Evolutionary conservation across 2,329 filamentous ascomycete species (phyloP).

Genomic region (Chalara sp.): DNA sequence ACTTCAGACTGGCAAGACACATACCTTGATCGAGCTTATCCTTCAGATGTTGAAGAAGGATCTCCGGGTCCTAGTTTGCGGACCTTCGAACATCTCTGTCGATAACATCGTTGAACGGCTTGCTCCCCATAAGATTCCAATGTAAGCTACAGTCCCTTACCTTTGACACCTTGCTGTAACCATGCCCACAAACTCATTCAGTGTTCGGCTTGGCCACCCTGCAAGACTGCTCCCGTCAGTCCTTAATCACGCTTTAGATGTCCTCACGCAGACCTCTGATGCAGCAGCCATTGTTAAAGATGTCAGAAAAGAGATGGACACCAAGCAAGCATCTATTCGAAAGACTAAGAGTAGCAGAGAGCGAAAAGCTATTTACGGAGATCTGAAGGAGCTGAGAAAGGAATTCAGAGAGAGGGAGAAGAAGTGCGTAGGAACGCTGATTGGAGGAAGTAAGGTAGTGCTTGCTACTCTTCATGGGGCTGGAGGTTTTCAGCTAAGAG

Average conservation of each 20-base stretch:
- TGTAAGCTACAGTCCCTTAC: constrained; percentile 29
- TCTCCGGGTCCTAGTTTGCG: constrained; percentile 81
- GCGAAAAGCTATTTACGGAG: constrained; percentile 72
- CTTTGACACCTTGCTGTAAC: too few species aligned
- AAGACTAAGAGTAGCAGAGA: constrained; percentile 81
- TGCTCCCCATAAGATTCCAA: constrained; percentile 74
- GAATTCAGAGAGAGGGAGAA: constrained; percentile 84
- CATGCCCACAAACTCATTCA: not conserved
- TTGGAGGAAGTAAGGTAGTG: constrained; percentile 76
- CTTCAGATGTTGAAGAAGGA: constrained; percentile 75
- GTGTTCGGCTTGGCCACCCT: constrained; percentile 81
- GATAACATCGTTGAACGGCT: constrained; percentile 97
- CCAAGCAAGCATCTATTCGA: constrained; percentile 79
- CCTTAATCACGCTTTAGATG: constrained; percentile 81
- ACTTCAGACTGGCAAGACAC: constrained; percentile 79
- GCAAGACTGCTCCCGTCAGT: constrained; percentile 85
- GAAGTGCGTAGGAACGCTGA: constrained; percentile 69
- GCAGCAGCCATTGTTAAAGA: constrained; percentile 85
- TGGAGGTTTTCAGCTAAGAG: constrained; percentile 74
- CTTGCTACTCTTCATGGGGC: constrained; percentile 89
- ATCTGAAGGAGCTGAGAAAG: constrained; percentile 77
- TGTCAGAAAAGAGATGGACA: constrained; percentile 86
- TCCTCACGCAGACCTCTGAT: constrained; percentile 84
- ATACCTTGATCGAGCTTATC: constrained; percentile 92
- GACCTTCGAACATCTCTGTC: constrained; percentile 92